These are phyloP conservation scores for Tulasnella sp. DNA, from an alignment of 768 basidiomycete species.

Conservation along the genomic window DNA sequence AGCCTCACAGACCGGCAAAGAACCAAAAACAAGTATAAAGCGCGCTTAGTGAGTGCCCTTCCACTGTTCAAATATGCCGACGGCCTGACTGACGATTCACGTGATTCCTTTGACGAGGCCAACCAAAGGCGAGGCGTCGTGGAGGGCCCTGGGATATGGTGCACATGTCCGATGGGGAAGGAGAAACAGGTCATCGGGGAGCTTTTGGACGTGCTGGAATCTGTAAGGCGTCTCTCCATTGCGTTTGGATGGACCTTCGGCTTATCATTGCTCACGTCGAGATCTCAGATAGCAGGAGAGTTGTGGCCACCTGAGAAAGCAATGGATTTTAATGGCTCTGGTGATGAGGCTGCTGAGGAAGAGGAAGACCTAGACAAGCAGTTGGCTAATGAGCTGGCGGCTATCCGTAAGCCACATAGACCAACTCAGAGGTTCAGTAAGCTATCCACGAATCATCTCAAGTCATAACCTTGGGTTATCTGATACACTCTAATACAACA, in stretches of 20 bases:
- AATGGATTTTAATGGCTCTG: constrained; percentile 25
- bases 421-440: constrained; percentile 43
- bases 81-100: not conserved
- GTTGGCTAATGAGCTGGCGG: constrained; percentile 57
- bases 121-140: constrained; percentile 54
- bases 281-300: constrained; percentile 50
- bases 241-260: not conserved
- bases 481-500: constrained; percentile 23
- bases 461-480: no score
- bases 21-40: constrained; percentile 11
- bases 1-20: not conserved
- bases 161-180: constrained; percentile 73
- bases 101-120: constrained; percentile 36
- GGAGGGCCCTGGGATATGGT: constrained; percentile 80
- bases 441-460: constrained; percentile 52
- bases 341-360: constrained; percentile 28
- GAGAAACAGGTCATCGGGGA: constrained; percentile 70
- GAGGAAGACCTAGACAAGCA: constrained; percentile 53
- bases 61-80: not conserved
- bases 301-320: constrained; percentile 45
- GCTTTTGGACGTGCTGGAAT: constrained; percentile 66
- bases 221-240: constrained; percentile 30
- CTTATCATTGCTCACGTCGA: constrained; percentile 14
- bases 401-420: constrained; percentile 53
- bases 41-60: not conserved